Evolutionary conservation across 2,329 filamentous ascomycete species (phyloP).

Genomic region (Xylariales sp.): DNA sequence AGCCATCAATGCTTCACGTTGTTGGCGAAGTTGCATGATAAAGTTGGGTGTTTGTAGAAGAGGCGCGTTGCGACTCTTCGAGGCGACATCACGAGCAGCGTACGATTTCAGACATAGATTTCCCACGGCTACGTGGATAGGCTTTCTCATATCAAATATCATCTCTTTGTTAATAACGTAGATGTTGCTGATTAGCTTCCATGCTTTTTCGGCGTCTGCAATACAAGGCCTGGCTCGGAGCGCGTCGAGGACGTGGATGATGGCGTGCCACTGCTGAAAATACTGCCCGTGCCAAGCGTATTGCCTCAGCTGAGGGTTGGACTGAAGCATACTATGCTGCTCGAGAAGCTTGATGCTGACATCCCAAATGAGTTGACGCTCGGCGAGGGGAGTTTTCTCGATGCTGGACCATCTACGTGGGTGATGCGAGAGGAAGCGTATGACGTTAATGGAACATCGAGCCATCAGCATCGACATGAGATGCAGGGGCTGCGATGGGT

Average conservation of each 20-base stretch:
- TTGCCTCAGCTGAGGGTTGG: conserved; percentile 13
- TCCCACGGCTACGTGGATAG: conserved; percentile 24
- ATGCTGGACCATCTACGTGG: conserved; percentile 24
- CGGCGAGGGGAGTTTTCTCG: conserved; percentile 20
- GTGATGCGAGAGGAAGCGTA: conserved; percentile 16
- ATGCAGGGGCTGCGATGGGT: conserved; percentile 25
- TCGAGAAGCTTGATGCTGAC: conserved; percentile 18
- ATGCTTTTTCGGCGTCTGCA: conserved; percentile 25
- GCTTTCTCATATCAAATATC: conserved; percentile 18
- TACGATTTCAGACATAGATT: conserved; percentile 27
- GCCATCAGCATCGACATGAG: conserved; percentile 13
- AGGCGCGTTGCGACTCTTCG: conserved; percentile 8
- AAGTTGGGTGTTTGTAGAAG: conserved; percentile 9
- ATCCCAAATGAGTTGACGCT: conserved; percentile 23
- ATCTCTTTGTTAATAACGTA: conserved; percentile 27
- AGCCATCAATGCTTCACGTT: conserved; percentile 14
- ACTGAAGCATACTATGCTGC: not conserved
- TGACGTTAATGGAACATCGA: conserved; percentile 12
- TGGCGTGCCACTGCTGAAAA: conserved; percentile 27
- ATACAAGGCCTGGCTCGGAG: conserved; percentile 25
- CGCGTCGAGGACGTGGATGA: conserved; percentile 29
- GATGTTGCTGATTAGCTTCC: conserved; percentile 25
- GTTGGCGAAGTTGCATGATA: conserved; percentile 14
- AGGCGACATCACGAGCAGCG: conserved; percentile 13
- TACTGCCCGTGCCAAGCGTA: conserved; percentile 28